A percentile compares a stretch with the other conserved stretches of the same genome.
phyloP scores from a whole-genome alignment of 257 asterid genomes.

The Fraxinus anomala region DNA sequence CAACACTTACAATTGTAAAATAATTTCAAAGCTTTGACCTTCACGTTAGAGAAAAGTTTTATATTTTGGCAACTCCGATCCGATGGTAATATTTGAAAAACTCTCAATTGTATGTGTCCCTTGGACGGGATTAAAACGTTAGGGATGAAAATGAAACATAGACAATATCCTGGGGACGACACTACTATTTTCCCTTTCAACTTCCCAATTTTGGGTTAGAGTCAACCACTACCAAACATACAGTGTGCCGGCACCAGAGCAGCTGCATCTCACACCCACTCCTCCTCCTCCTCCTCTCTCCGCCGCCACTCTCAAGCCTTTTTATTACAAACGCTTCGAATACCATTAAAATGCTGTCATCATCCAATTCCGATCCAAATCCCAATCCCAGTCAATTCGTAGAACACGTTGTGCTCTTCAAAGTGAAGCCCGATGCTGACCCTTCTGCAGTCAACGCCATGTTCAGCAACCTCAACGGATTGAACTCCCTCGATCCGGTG shows the following conservation, averaged over 20 bases:
- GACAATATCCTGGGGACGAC: neutral
- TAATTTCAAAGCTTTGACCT: too few species aligned
- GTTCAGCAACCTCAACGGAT: constrained; percentile 66
- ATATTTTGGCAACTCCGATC: too few species aligned
- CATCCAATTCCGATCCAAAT: constrained; percentile 28
- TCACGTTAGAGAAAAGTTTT: too few species aligned
- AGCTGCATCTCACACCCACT: constrained; percentile 32
- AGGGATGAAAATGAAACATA: neutral
- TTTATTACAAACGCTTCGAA: constrained; percentile 5
- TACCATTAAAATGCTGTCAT: constrained; percentile 37
- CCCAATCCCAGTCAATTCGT: constrained; percentile 36
- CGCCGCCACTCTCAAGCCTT: constrained; percentile 29
- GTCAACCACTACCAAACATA: constrained; percentile 29
- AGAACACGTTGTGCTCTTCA: constrained; percentile 87
- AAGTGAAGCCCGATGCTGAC: constrained; percentile 57
- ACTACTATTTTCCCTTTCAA: neutral
- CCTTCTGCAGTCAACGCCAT: constrained; percentile 61
- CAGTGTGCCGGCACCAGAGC: constrained; percentile 27
- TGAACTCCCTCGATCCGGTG: constrained; percentile 63
- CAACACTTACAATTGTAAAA: too few species aligned
- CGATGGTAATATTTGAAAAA: too few species aligned
- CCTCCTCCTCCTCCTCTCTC: neutral
- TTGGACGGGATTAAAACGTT: neutral
- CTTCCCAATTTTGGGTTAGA: neutral
- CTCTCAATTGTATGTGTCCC: too few species aligned